Percentiles rank a stretch among this genome's conserved stretches.
phyloP scores from a whole-genome alignment of 495 filamentous ascomycete species.

The Penicillium chermesinum region DNA sequence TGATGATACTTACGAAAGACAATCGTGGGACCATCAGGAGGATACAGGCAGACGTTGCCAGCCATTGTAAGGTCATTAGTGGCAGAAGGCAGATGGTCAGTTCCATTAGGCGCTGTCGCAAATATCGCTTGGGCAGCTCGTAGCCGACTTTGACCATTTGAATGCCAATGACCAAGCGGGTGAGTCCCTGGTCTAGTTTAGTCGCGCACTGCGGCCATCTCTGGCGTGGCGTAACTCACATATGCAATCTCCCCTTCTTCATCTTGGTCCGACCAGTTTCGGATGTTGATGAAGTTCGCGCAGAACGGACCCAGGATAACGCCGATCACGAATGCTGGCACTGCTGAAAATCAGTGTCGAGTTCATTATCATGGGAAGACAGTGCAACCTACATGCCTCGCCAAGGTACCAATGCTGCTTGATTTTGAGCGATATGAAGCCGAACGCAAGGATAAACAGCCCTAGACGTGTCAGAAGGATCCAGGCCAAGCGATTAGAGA shows the following conservation, averaged over 20 bases:
- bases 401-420: constrained; percentile 53
- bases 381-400: constrained; percentile 46
- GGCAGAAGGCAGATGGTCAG: constrained; percentile 37
- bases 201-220: too few species aligned
- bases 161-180: constrained; percentile 50
- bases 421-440: constrained; percentile 48
- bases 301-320: constrained; percentile 44
- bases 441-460: constrained; percentile 32
- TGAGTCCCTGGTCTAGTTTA: constrained; percentile 31
- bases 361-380: not conserved
- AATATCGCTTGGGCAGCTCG: constrained; percentile 30
- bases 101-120: constrained; percentile 22
- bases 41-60: constrained; percentile 34
- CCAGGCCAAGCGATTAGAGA: not conserved
- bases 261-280: constrained; percentile 35
- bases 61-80: constrained; percentile 34
- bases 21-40: constrained; percentile 30
- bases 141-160: constrained; percentile 42
- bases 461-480: constrained; percentile 10
- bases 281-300: constrained; percentile 43
- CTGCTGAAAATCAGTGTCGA: constrained; percentile 20
- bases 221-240: constrained; percentile 17
- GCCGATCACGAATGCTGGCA: constrained; percentile 48
- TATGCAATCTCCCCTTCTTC: constrained; percentile 40
- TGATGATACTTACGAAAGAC: constrained; percentile 24